These are phyloP conservation scores for Omphalea diandra DNA, from an alignment of 441 rosid species.

Conservation along the genomic window DNA sequence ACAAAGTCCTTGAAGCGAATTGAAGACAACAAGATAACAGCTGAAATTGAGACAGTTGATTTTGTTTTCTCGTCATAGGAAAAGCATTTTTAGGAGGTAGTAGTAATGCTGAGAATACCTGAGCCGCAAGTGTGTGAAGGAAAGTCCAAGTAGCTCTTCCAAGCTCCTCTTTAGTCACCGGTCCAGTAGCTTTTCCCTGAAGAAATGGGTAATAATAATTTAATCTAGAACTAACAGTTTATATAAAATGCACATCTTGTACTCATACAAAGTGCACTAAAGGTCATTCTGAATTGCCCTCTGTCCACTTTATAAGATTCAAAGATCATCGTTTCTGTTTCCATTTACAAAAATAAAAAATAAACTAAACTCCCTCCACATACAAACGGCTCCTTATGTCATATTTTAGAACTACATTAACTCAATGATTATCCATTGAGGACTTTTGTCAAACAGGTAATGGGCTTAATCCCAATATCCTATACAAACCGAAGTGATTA, in stretches of 20 bases:
- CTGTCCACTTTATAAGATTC: neutral
- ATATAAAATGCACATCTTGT: neutral
- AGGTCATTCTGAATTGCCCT: neutral
- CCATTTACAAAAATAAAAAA: neutral
- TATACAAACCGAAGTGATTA: neutral
- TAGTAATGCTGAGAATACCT: constrained; percentile 40
- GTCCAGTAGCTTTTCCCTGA: constrained; percentile 57
- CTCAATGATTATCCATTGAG: constrained; percentile 22
- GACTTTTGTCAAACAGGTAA: constrained; percentile 56
- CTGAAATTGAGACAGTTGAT: neutral
- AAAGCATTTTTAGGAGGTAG: neutral
- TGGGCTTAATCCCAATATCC: constrained; percentile 4
- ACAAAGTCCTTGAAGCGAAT: neutral
- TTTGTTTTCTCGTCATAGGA: neutral
- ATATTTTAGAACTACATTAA: neutral
- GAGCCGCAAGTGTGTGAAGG: constrained; percentile 93
- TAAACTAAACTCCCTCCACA: neutral
- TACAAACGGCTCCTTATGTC: neutral
- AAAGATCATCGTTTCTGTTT: neutral
- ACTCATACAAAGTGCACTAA: neutral
- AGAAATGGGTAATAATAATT: neutral
- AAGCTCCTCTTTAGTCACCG: constrained; percentile 87
- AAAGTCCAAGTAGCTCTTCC: constrained; percentile 97
- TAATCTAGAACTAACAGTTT: neutral
- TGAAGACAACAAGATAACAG: neutral